A percentile compares a stretch with the other conserved stretches of the same genome.
These are phyloP conservation scores for Ziziphus jujuba DNA, from an alignment of 306 rosid species.

Conservation along the genomic window DNA sequence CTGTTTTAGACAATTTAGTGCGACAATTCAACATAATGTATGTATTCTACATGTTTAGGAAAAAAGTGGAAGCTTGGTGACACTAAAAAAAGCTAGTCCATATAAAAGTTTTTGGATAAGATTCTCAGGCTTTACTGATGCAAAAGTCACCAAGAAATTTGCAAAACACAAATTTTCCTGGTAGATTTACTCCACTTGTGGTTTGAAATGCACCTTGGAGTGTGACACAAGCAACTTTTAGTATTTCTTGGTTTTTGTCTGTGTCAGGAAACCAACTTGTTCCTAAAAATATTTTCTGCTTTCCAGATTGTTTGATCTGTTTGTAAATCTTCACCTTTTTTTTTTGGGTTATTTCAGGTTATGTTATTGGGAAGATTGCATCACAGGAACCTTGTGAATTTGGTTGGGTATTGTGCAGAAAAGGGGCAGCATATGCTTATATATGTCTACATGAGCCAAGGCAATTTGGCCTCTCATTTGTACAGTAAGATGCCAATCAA, in stretches of 20 bases:
- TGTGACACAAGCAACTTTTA: neutral
- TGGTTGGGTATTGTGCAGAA: conserved; percentile 93
- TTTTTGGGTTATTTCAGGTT: conserved; percentile 69
- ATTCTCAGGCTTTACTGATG: too few species aligned
- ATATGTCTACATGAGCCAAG: conserved; percentile 90
- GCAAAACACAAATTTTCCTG: too few species aligned
- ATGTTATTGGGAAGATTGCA: conserved; percentile 93
- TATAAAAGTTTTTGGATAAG: neutral
- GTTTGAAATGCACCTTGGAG: neutral
- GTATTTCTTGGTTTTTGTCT: neutral
- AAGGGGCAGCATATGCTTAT: conserved; percentile 89
- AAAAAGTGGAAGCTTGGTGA: conserved; percentile 6
- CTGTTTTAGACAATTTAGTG: neutral
- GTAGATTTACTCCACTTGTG: neutral
- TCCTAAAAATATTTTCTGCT: conserved; percentile 11
- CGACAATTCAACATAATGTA: neutral
- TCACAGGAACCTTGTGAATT: conserved; percentile 90
- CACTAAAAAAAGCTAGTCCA: neutral
- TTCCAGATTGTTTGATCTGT: too few species aligned
- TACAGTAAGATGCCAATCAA: conserved; percentile 60
- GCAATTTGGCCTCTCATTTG: conserved; percentile 92
- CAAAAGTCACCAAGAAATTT: too few species aligned
- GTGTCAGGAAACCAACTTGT: conserved; percentile 9
- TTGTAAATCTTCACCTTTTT: conserved; percentile 18
- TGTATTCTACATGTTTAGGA: conserved; percentile 3